Base-by-base conservation (phyloP, 2,329 filamentous ascomycete species). In the Didymella pinodella region DNA sequence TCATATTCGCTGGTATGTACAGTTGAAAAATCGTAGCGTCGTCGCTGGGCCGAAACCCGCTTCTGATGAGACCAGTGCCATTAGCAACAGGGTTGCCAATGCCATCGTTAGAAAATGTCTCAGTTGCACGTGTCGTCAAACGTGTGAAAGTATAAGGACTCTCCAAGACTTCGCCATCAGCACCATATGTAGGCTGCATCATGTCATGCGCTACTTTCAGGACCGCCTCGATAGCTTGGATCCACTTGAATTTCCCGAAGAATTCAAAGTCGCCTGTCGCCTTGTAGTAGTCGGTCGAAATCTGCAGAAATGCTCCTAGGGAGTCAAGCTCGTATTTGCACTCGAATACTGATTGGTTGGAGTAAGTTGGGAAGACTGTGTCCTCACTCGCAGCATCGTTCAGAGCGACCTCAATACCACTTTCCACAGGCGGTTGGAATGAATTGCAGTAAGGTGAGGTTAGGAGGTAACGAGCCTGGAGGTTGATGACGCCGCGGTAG, bases 401-500 rank as follows among this genome's bases (percentile, higher is more conserved):
- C 6, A 53, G 49, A 2, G 76, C 75, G 4, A 77, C 73, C 3
- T 66, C 54, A 12, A 84, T 73, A 2, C 75, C 75, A 34, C 81
- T 82, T 57, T 84, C 82, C 1, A 76, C 70, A 0, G 82, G 82
- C 22, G 83, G 80, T 62, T 84, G 82, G 65, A 84, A 84, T 5
- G 81, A 79, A 67, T 84, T 83, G 74, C 82, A 84, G 66, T 82
- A 84, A 6, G 82, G 82, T 16, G 84, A 85, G 31, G 84, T 83
- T 53, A 86, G 80, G 50, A 92, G 82, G 73, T 90, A 91, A 44
- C 89, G 82, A 22, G 88, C 82, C 71, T 92, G 89, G 6, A 90
- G 80, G 71, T 92, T 91, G 73, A 92, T 89, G 2, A 89, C 84
- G 0, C 89, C 89, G 14, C 89, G 84, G 76, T 88, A 91, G 0